Evolutionary conservation across 352 stramenopile species (phyloP).

Genomic region (Globisporangium acanthophoron): DNA sequence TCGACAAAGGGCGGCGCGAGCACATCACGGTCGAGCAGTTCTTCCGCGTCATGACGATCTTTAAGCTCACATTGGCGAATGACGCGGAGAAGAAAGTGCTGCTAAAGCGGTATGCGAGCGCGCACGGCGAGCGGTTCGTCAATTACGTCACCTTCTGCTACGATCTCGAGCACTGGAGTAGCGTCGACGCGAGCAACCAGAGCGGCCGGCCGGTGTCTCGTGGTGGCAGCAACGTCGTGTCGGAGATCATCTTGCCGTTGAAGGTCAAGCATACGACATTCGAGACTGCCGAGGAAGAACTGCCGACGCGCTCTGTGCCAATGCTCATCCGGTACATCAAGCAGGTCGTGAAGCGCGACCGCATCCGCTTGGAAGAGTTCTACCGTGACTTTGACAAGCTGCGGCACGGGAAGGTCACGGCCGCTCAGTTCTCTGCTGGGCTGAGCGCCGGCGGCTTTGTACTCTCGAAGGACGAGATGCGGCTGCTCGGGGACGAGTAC

Average conservation of each 20-base stretch:
- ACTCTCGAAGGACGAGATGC: slow-evolving; percentile 52
- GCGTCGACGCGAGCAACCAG: slow-evolving; percentile 22
- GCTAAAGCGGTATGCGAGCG: slow-evolving; percentile 66
- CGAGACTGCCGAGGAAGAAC: slow-evolving; percentile 23
- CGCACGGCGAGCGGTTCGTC: slow-evolving; percentile 66
- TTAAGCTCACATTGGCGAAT: slow-evolving; percentile 53
- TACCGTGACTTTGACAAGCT: slow-evolving; percentile 85
- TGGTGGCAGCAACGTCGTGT: slow-evolving; percentile 25
- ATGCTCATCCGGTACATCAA: slow-evolving; percentile 83
- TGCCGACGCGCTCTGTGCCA: slow-evolving; percentile 38
- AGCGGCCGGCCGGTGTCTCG: slow-evolving; percentile 33
- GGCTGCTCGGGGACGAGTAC: slow-evolving; percentile 50
- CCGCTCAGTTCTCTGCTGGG: slow-evolving; percentile 55
- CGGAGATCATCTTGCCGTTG: slow-evolving; percentile 53
- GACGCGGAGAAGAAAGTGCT: slow-evolving; percentile 47
- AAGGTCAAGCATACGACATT: slow-evolving; percentile 35
- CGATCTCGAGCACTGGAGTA: slow-evolving; percentile 55
- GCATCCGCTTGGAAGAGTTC: slow-evolving; percentile 77
- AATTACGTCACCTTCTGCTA: slow-evolving; percentile 86
- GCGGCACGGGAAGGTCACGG: slow-evolving; percentile 69
- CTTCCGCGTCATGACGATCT: slow-evolving; percentile 73
- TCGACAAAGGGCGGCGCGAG: slow-evolving; percentile 68
- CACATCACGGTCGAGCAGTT: slow-evolving; percentile 82
- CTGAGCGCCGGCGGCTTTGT: slow-evolving; percentile 51
- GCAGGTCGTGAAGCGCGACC: slow-evolving; percentile 72